Base-by-base conservation (phyloP, 140 eudicot species). In the Erigeron philadelphicus region DNA sequence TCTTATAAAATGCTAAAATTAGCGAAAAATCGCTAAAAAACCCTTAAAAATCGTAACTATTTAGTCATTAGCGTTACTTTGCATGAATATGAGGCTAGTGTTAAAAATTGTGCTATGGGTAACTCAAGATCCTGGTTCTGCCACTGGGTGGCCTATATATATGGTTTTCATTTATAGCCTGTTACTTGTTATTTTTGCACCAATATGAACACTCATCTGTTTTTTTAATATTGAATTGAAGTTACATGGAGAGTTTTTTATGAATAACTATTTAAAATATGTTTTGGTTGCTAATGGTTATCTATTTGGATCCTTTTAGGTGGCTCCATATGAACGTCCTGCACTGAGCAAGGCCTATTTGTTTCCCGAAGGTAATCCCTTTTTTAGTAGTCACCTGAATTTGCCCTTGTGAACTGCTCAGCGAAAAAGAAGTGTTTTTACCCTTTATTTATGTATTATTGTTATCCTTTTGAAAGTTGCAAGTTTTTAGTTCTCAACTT, bases 311-410 rank as follows among this genome's bases (percentile, higher is more conserved):
- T 67, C 56, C 56, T 70, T 73, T 7, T 80, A 90, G 97, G 97
- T 90, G 76, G 96, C 97, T 75, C 97, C 97, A 38, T 90, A 90
- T 88, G 97, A 90, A 81, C 97, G 97, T 66, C 97, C 97, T 43
- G 96, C 97, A 40, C 95, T 90, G 61, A 90, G 97, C 88, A 90
- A 90, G 79, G 97, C 87, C 1, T 90, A 90, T 81, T 77, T 90
- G 73, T 88, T 84, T 56, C 96, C 97, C 47, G 90, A 90, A 72
- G 94, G 96, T 85, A 80, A 81, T 81, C 74, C 50, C 31, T 25
- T 69, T 67, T 69, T 9, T 64, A 9, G 59, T 74, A 23, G 25
- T 42, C 44, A n/a, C 38, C 63, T 64, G n/a, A 53, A 64, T 11
- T 41, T 41, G 17, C 3, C 45, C 4, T 35, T 15, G 6, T 6